phyloP scores from a whole-genome alignment of 2,329 filamentous ascomycete species.

The Sporothrix luriei region DNA sequence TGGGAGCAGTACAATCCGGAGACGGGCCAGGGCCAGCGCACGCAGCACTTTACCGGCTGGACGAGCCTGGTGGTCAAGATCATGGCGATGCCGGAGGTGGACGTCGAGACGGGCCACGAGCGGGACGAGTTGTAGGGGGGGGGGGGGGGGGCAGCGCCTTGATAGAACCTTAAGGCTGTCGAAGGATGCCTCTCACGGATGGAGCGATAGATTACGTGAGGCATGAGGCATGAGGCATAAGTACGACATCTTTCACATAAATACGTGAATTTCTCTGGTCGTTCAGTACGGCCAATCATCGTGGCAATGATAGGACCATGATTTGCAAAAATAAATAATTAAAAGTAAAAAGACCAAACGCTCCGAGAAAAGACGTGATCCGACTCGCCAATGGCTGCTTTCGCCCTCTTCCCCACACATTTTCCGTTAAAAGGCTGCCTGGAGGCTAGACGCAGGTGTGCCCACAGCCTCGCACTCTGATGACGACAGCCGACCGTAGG shows the following conservation, averaged over 20 bases:
- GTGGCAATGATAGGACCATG: too few species aligned
- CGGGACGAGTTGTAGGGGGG: conserved; percentile 58
- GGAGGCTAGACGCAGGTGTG: conserved; percentile 6
- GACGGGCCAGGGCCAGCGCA: conserved; percentile 88
- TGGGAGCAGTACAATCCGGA: conserved; percentile 99
- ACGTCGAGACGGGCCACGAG: conserved; percentile 38
- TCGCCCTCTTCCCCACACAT: neutral
- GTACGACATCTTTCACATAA: too few species aligned
- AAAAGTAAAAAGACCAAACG: neutral
- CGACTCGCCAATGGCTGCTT: conserved; percentile 12
- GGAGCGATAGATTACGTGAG: too few species aligned
- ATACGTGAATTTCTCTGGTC: too few species aligned
- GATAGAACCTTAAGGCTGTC: too few species aligned
- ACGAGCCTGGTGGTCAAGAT: conserved; percentile 98
- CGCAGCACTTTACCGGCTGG: conserved; percentile 98
- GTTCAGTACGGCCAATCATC: too few species aligned
- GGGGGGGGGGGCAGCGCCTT: too few species aligned
- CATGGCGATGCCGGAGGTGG: conserved; percentile 84
- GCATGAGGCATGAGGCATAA: too few species aligned
- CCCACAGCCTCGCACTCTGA: conserved; percentile 28
- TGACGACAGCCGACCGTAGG: conserved; percentile 30
- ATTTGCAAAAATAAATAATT: neutral
- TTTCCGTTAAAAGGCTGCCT: conserved; percentile 26
- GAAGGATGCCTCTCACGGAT: too few species aligned
- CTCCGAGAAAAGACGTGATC: neutral